Evolutionary conservation across 441 rosid species (phyloP).

Genomic region (Eutrema salsugineum): DNA sequence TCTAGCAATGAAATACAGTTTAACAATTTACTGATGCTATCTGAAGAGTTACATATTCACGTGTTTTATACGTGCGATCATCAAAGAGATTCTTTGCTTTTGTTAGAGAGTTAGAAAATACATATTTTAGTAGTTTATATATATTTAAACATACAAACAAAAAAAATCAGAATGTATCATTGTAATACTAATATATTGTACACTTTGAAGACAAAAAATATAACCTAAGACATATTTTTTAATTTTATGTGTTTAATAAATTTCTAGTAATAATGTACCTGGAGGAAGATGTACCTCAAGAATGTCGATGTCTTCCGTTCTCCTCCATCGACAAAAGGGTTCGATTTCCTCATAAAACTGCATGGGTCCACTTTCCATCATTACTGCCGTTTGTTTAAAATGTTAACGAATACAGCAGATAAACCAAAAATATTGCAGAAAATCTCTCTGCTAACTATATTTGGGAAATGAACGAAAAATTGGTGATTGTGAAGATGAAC

Average conservation of each 20-base stretch:
- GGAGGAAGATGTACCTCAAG: slow-evolving; percentile 36
- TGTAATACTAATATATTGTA: neutral
- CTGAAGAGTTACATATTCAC: neutral
- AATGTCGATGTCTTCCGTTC: slow-evolving; percentile 21
- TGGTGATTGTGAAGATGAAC: slow-evolving; percentile 11
- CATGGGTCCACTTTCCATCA: slow-evolving; percentile 1
- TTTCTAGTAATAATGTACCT: slow-evolving; percentile 16
- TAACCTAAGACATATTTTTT: neutral
- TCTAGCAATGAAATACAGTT: neutral
- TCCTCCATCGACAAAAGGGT: slow-evolving; percentile 40
- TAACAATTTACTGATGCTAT: neutral
- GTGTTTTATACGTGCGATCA: too few relatives aligned
- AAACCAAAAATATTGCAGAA: neutral
- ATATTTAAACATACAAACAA: neutral
- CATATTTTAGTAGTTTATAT: neutral
- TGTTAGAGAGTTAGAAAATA: neutral
- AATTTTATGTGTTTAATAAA: neutral
- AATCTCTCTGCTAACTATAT: neutral
- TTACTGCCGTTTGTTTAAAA: slow-evolving; percentile 14
- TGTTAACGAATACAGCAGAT: neutral
- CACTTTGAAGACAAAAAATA: too few relatives aligned
- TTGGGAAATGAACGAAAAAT: neutral
- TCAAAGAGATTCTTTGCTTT: neutral
- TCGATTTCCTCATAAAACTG: slow-evolving; percentile 39
- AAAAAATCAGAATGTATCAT: neutral